Conservation (phyloP, 2,329 filamentous ascomycete genomes). For the Aspergillus caelatus region DNA sequence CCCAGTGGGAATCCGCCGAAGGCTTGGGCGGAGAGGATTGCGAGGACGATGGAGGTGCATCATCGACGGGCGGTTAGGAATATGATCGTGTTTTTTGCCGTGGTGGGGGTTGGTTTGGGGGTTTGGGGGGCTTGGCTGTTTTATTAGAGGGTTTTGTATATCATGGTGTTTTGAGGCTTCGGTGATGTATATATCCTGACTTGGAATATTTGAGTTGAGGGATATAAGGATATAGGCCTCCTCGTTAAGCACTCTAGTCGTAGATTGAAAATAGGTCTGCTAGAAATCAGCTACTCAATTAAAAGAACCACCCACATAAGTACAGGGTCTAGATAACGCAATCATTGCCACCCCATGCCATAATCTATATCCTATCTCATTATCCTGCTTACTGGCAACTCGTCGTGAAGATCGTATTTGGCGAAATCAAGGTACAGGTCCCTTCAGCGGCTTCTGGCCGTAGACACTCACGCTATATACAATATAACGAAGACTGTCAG, state of each 20-base stretch:
- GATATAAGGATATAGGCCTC: neutral
- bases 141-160: neutral
- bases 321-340: neutral
- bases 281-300: neutral
- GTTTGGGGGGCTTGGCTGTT: neutral
- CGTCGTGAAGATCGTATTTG: neutral
- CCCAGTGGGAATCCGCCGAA: constrained; percentile 17
- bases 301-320: neutral
- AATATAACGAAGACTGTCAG: neutral
- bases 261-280: neutral
- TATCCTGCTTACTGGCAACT: neutral
- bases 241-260: neutral
- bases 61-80: constrained; percentile 19
- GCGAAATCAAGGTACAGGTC: neutral
- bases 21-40: constrained; percentile 23
- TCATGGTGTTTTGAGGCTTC: neutral
- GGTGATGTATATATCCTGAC: neutral
- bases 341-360: neutral
- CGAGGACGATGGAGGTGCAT: constrained; percentile 17
- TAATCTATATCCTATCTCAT: neutral
- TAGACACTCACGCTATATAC: constrained; percentile 19
- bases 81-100: constrained; percentile 16
- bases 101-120: neutral
- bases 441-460: constrained; percentile 20
- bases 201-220: neutral